Percentiles rank a stretch among this genome's conserved stretches.
phyloP scores from a whole-genome alignment of 352 stramenopile genomes.

The Globisporangium middletonii region DNA sequence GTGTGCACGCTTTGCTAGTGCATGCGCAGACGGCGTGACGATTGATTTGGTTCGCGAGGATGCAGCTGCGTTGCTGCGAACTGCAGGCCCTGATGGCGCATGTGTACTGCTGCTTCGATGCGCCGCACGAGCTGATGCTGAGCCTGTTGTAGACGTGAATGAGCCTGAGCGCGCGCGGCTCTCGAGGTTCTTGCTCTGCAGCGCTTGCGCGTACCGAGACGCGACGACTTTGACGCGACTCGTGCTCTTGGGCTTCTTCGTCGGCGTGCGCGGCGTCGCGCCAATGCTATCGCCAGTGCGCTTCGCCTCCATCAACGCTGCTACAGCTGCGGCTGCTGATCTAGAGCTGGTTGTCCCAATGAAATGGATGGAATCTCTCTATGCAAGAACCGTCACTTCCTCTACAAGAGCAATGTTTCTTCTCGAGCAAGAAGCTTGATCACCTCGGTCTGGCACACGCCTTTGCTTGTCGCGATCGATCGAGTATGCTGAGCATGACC shows the following conservation, averaged over 20 bases:
- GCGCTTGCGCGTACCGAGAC: constrained; percentile 48
- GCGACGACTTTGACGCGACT: constrained; percentile 39
- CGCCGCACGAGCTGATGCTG: neutral
- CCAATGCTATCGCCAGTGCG: neutral
- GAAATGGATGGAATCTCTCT: neutral
- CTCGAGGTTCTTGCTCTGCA: constrained; percentile 36
- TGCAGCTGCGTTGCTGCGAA: neutral
- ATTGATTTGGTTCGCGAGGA: neutral
- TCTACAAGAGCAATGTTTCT: too few species aligned
- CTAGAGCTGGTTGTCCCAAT: too few species aligned
- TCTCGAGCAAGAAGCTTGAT: too few species aligned
- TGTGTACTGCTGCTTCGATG: constrained; percentile 1
- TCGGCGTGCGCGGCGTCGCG: neutral
- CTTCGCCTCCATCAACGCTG: constrained; percentile 4
- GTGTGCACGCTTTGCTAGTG: neutral
- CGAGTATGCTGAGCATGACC: too few species aligned
- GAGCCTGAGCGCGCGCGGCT: constrained; percentile 3
- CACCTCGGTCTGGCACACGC: too few species aligned
- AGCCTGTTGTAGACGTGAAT: too few species aligned
- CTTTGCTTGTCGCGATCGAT: too few species aligned
- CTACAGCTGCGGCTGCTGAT: too few species aligned
- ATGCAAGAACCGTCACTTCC: too few species aligned
- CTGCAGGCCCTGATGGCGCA: neutral
- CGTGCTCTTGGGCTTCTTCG: constrained; percentile 13
- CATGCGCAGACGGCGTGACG: constrained; percentile 8